phyloP scores from a whole-genome alignment of 345 rosid genomes.

The Viola odorata region DNA sequence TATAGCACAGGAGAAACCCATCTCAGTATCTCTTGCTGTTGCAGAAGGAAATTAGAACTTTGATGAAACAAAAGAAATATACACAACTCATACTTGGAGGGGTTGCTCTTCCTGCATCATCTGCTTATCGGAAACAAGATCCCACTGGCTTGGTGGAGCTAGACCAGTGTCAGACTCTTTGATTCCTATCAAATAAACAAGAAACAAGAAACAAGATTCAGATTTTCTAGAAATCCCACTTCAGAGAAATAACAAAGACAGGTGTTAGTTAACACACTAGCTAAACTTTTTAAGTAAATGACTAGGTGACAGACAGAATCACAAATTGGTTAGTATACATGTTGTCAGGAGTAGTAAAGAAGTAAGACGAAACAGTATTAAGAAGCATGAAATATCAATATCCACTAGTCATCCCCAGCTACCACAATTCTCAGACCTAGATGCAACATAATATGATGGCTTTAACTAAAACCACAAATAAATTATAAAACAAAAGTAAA shows the following conservation, averaged over 20 bases:
- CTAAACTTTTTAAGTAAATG: too few relatives aligned
- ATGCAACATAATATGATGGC: too few relatives aligned
- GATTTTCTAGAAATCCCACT: background rate
- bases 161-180: slow-evolving; percentile 96
- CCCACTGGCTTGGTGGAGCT: slow-evolving; percentile 99
- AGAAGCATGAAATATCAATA: background rate
- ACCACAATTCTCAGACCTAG: too few relatives aligned
- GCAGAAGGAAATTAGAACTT: background rate
- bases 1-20: slow-evolving; percentile 13
- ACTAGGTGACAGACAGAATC: too few relatives aligned
- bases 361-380: background rate
- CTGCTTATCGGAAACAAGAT: slow-evolving; percentile 96
- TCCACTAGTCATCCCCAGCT: too few relatives aligned
- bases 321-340: too few relatives aligned
- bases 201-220: background rate
- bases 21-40: background rate
- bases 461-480: background rate
- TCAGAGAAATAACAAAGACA: background rate
- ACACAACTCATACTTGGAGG: slow-evolving; percentile 41
- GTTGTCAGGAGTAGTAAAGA: too few relatives aligned
- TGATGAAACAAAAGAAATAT: background rate
- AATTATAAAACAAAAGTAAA: background rate
- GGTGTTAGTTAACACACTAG: background rate
- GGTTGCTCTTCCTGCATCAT: slow-evolving; percentile 99
- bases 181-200: slow-evolving; percentile 42